Percentiles rank a stretch among this genome's conserved stretches.
Conservation (phyloP, 352 stramenopile species). For the Saprolegnia diclina region DNA sequence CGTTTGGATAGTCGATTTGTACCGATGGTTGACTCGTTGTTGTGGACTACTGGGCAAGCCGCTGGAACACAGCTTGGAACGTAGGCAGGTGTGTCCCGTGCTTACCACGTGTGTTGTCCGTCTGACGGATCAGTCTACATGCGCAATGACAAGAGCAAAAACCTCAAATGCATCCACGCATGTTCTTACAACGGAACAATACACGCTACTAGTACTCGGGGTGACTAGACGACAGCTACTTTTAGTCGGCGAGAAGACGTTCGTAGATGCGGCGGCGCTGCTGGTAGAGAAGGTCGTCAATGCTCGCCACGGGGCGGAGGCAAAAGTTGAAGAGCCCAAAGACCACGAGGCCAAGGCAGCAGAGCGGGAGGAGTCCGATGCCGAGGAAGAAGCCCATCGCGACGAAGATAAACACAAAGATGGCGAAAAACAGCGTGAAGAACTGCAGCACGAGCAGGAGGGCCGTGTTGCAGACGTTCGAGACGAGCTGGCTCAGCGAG, state of each 20-base stretch:
- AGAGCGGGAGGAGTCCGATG: not conserved
- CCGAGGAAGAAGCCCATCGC: not conserved
- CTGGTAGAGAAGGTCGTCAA: slow-evolving; percentile 5
- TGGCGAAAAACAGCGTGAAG: not conserved
- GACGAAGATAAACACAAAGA: not conserved
- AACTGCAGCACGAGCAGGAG: slow-evolving; percentile 3
- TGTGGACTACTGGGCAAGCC: too few species aligned
- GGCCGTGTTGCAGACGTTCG: slow-evolving; percentile 7
- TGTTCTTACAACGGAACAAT: too few species aligned
- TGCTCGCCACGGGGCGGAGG: slow-evolving; percentile 1
- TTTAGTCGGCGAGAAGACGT: slow-evolving; percentile 9
- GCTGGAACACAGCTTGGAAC: too few species aligned
- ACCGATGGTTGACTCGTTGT: too few species aligned
- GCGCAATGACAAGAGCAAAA: too few species aligned
- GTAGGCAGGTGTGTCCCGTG: too few species aligned
- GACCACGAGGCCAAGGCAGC: not conserved
- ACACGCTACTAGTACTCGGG: too few species aligned
- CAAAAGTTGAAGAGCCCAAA: slow-evolving; percentile 12
- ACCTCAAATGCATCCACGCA: too few species aligned
- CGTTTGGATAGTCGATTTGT: too few species aligned
- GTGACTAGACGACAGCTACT: too few species aligned
- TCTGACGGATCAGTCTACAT: too few species aligned
- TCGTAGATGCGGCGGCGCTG: slow-evolving; percentile 14
- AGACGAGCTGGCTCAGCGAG: not conserved
- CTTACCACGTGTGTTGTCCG: too few species aligned